phyloP scores from a whole-genome alignment of 805 yeast species.

The Zygosaccharomyces bailii region DNA sequence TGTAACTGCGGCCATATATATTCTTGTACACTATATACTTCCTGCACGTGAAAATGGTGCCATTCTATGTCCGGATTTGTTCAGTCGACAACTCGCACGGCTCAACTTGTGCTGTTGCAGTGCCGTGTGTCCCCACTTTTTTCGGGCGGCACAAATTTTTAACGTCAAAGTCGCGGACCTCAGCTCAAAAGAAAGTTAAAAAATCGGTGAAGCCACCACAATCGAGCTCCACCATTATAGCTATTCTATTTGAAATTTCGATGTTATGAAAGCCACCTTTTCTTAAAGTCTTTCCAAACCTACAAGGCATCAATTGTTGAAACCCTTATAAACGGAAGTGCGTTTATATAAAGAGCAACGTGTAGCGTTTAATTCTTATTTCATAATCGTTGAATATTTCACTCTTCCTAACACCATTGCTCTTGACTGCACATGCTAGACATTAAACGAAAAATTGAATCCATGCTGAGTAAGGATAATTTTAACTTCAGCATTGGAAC shows the following conservation, averaged over 20 bases:
- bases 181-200: neutral
- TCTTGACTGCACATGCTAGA: neutral
- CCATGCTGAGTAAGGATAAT: neutral
- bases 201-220: neutral
- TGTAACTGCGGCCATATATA: neutral
- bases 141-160: conserved; percentile 2
- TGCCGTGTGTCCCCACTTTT: conserved; percentile 3
- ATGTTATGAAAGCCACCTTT: neutral
- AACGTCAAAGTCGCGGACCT: neutral
- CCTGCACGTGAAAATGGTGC: neutral
- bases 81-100: neutral
- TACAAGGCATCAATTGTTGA: too few species aligned
- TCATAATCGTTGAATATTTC: neutral
- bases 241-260: neutral
- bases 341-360: neutral
- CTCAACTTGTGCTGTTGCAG: neutral
- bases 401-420: neutral
- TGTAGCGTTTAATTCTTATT: neutral
- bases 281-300: too few species aligned
- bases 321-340: too few species aligned
- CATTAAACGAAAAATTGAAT: conserved; percentile 1
- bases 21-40: neutral
- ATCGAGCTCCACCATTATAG: neutral
- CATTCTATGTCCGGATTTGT: neutral
- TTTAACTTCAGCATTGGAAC: neutral